Evolutionary conservation across 768 basidiomycete genomes (phyloP), one percentile per base, ranked within the genome.

Genomic region (Mycena olivaceomarginata): DNA sequence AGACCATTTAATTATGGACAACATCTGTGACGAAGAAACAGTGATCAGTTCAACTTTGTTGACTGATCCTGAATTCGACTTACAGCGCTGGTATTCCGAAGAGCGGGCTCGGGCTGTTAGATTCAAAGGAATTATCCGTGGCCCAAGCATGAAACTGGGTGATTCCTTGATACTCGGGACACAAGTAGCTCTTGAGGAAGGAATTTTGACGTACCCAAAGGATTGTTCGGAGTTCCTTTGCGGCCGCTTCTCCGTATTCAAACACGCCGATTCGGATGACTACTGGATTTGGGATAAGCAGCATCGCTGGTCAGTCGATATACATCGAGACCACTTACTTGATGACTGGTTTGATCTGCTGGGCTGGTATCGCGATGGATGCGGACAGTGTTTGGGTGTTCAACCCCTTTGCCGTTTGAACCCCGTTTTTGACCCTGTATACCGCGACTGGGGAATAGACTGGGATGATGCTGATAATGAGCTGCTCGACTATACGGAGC

Each of bases 201-300:
- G 59, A 60, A 39, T 60, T 37, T 60, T 60, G 16, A 60, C 59
- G 3, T 60, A 37, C 59, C 59, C 59, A 12, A 13, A 6, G 2
- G 56, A 60, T 39, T 13, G 13, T 12, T 60, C 16, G 31, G 15
- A 60, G 7, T 57, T 22, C 56, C 56, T 57, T 25, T 7, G 22
- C 9, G 56, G 16, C 56, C 56, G n/a, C 2, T 57, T 57, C 56
- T 57, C 56, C 4, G 56, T 57, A 25, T 25, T 57, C 56, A 22
- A 25, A 22, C 16, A 57, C 16, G 25, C 6, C 10, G 10, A 57
- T 9, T 25, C n/a, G 9, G 5, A 22, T 31, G 11, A 60, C 31
- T 60, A 60, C 37, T 60, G 59, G 59, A 60, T 60, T 2, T 60
- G 59, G 31, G 59, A 60, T 39, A 60, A 60, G 59, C 59, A 12